Evolutionary conservation across 192 early-diverging fungal species (phyloP).

Genomic region (Coemansia sp.): DNA sequence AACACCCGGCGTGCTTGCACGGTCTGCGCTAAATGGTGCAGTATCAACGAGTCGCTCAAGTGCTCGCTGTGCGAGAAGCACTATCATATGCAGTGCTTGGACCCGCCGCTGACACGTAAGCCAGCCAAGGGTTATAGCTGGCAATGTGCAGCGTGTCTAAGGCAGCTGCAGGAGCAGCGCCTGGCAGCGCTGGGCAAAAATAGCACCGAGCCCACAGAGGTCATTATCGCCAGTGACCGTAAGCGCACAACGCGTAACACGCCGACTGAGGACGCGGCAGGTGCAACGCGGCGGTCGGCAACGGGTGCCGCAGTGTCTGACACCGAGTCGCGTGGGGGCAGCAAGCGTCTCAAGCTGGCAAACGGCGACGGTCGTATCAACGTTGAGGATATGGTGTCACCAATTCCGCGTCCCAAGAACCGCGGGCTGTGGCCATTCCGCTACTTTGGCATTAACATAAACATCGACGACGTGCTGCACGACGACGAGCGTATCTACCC

Average conservation of each 20-base stretch:
- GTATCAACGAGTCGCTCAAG: slow-evolving; percentile 62
- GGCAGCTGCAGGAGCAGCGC: slow-evolving; percentile 36
- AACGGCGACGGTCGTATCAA: slow-evolving; percentile 17
- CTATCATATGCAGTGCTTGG: slow-evolving; percentile 81
- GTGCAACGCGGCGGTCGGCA: slow-evolving; percentile 8
- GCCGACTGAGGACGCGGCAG: slow-evolving; percentile 19
- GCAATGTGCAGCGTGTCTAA: slow-evolving; percentile 73
- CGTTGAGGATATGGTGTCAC: slow-evolving; percentile 10
- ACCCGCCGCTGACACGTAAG: slow-evolving; percentile 70
- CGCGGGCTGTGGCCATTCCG: slow-evolving; percentile 79
- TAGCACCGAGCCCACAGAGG: slow-evolving; percentile 1
- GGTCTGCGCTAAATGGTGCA: slow-evolving; percentile 71
- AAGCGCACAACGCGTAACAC: slow-evolving; percentile 36
- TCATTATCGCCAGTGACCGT: slow-evolving; percentile 13
- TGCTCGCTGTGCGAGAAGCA: slow-evolving; percentile 72
- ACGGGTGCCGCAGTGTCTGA: slow-evolving; percentile 21
- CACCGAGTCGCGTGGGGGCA: slow-evolving; percentile 41
- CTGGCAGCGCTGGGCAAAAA: neutral
- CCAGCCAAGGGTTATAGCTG: slow-evolving; percentile 85
- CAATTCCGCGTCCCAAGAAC: slow-evolving; percentile 39
- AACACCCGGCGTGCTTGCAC: slow-evolving; percentile 65
- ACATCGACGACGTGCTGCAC: slow-evolving; percentile 66
- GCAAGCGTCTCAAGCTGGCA: slow-evolving; percentile 38
- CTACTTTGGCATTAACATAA: slow-evolving; percentile 82
- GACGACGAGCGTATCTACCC: slow-evolving; percentile 76